Evolutionary conservation across 2,329 filamentous ascomycete genomes (phyloP), one percentile per base, ranked within the genome.

Genomic region (Dryadomyces quercus-mongolicae): DNA sequence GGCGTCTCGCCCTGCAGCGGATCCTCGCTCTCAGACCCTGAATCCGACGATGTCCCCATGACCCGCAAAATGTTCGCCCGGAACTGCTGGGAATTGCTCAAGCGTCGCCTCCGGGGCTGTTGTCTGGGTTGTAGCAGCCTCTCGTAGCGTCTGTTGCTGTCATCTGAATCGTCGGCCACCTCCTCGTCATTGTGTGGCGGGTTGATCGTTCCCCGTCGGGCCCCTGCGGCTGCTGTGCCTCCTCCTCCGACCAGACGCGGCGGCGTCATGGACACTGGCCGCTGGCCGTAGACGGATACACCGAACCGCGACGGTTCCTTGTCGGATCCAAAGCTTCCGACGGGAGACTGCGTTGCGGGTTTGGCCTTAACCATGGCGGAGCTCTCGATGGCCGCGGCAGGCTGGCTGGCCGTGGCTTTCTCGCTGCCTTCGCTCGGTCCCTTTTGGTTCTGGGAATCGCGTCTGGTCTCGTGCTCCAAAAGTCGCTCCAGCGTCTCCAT

Each of bases 401-500:
- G 38, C 38, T n/a, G 6, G 38, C 38, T 42, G 38, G 38, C 38
- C 38, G 12, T 42, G 38, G 12, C 16, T 12, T 15, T 10, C 15
- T 13, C 6, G 40, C 42, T 12, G 13, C 50, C 18, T 15, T 47
- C 47, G 46, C n/a, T 22, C 36, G 16, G 21, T 5, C 12, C 47
- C 10, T 18, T 13, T 1, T 36, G 43, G 12, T 18, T 13, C 2
- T 36, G 43, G 12, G 21, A 49, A 15, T 56, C 55, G 10, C 55
- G 53, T 5, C 18, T 45, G 12, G 51, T 49, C 13, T 57, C 53
- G 13, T 55, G 57, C 4, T 54, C 53, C 13, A 58, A 12, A 4
- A 46, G 15, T 12, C 50, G 55, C n/a, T 52, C 34, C 21, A 58
- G 50, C 12, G 57, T 54, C 34, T 54, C 25, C 42, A 20, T 44